Conservation (phyloP, 768 basidiomycete species). For the Mycena alexandri region DNA sequence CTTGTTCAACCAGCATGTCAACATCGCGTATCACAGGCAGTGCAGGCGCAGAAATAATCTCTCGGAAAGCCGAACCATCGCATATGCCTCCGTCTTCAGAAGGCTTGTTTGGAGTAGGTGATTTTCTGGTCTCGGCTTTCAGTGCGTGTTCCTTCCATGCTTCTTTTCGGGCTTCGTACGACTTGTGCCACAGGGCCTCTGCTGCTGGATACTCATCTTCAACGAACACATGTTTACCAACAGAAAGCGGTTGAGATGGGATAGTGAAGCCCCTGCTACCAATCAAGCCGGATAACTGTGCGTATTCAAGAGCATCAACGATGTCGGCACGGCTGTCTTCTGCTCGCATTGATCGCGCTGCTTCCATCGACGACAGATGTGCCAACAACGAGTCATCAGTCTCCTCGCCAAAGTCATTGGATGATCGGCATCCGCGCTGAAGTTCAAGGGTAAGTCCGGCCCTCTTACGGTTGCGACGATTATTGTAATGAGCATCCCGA, state of each 20-base stretch:
- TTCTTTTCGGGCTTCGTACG: background rate
- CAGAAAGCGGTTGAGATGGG: no score
- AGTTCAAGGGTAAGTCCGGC: background rate
- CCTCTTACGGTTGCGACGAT: conserved; percentile 21
- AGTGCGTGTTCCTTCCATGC: background rate
- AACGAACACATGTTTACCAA: background rate
- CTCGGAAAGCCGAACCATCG: conserved; percentile 1
- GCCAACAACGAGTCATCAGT: conserved; percentile 14
- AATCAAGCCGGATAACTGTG: background rate
- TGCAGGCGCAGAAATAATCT: background rate
- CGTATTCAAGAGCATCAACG: background rate
- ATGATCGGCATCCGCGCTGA: background rate
- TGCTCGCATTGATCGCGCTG: background rate
- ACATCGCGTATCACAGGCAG: background rate
- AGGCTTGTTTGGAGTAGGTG: background rate
- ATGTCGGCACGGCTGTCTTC: background rate
- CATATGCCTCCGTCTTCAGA: no score
- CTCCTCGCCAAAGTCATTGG: conserved; percentile 16
- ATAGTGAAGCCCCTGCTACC: no score
- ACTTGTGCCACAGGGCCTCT: no score
- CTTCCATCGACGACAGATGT: conserved; percentile 28
- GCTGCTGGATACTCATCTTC: background rate
- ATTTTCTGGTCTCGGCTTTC: background rate
- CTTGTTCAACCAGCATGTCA: background rate
- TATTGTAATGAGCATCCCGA: conserved; percentile 45